These are phyloP conservation scores for Calycina herbarum DNA, from an alignment of 2,329 filamentous ascomycete species.

Conservation along the genomic window DNA sequence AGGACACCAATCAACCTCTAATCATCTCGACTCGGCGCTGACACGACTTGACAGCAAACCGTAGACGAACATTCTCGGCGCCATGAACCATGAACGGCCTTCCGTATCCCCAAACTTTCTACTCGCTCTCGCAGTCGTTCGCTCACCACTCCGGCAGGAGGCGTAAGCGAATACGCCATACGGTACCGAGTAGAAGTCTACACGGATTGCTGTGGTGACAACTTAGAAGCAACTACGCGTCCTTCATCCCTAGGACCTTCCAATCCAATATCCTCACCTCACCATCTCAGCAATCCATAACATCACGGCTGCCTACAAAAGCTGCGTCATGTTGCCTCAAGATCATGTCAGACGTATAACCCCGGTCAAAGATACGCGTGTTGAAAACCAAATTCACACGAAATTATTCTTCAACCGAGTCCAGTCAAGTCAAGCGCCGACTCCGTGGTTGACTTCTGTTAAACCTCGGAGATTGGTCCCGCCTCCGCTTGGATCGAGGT, in stretches of 20 bases:
- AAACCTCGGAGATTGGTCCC: constrained; percentile 1
- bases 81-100: not conserved
- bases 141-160: not conserved
- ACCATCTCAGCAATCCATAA: not conserved
- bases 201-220: not conserved
- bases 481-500: not conserved
- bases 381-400: not conserved
- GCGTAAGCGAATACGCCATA: not conserved
- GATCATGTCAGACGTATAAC: not conserved
- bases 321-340: not conserved
- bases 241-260: not conserved
- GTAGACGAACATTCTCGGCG: not conserved
- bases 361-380: not conserved
- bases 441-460: not conserved
- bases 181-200: not conserved
- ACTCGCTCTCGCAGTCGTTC: not conserved
- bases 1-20: not conserved
- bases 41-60: not conserved
- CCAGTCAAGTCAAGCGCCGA: not conserved
- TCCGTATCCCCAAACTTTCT: not conserved
- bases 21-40: not conserved
- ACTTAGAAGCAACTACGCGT: not conserved
- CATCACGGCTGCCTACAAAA: not conserved
- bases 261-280: not conserved
- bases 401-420: not conserved